Evolutionary conservation across 768 basidiomycete species (phyloP).

Genomic region (Lentinula raphanica): DNA sequence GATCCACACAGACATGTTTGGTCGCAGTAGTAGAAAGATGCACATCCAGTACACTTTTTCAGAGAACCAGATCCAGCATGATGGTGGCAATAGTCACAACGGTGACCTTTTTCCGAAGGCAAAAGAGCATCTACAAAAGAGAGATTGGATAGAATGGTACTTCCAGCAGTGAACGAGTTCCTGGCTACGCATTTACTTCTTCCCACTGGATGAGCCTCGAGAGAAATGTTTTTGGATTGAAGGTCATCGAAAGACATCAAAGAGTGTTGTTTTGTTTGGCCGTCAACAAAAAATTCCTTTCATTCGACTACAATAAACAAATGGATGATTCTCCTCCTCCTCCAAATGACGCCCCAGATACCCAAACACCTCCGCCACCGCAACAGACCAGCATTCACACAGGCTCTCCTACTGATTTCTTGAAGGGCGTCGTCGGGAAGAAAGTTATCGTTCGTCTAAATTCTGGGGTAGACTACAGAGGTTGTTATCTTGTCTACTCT

Average conservation of each 20-base stretch:
- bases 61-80: slow-evolving; percentile 28
- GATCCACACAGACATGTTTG: slow-evolving; percentile 43
- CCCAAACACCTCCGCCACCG: neutral
- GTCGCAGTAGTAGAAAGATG: slow-evolving; percentile 71
- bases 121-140: slow-evolving; percentile 48
- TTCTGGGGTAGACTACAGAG: slow-evolving; percentile 90
- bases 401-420: slow-evolving; percentile 88
- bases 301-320: neutral
- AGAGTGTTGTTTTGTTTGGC: neutral
- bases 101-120: slow-evolving; percentile 49
- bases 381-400: slow-evolving; percentile 41
- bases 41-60: slow-evolving; percentile 61
- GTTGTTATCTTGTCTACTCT: slow-evolving; percentile 31
- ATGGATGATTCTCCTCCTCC: slow-evolving; percentile 5
- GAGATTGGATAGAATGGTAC: slow-evolving; percentile 38
- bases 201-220: slow-evolving; percentile 43
- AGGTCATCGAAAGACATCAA: neutral
- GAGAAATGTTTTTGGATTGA: slow-evolving; percentile 15
- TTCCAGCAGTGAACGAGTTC: slow-evolving; percentile 36
- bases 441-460: slow-evolving; percentile 87
- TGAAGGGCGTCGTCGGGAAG: slow-evolving; percentile 97
- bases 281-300: neutral
- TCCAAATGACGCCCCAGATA: neutral
- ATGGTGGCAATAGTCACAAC: slow-evolving; percentile 65
- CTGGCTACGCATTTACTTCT: slow-evolving; percentile 47